phyloP scores from a whole-genome alignment of 73 alveolate genomes.

The Uronychia binucleata region DNA sequence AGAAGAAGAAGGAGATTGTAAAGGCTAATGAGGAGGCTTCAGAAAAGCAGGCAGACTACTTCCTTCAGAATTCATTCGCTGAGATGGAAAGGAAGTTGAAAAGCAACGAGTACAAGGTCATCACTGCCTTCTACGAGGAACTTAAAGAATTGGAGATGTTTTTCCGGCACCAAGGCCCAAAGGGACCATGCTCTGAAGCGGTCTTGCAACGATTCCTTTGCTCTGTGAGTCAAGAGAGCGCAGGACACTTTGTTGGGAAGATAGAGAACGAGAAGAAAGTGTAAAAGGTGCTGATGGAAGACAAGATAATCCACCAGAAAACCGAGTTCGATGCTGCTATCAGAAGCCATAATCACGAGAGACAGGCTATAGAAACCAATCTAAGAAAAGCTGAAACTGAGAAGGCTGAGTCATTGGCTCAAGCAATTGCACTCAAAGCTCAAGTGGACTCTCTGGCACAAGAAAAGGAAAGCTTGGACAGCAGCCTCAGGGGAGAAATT shows the following conservation, averaged over 20 bases:
- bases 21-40: constrained; percentile 79
- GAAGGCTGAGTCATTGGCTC: constrained; percentile 60
- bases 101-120: constrained; percentile 65
- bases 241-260: constrained; percentile 65
- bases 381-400: constrained; percentile 67
- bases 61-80: constrained; percentile 69
- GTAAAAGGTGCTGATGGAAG: constrained; percentile 57
- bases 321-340: constrained; percentile 72
- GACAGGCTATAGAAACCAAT: constrained; percentile 51
- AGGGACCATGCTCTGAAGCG: constrained; percentile 63
- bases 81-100: constrained; percentile 77
- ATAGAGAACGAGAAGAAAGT: constrained; percentile 63
- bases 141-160: constrained; percentile 67
- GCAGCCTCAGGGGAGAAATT: not conserved
- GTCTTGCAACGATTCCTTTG: constrained; percentile 71
- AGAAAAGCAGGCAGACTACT: constrained; percentile 54
- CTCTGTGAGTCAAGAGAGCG: constrained; percentile 68
- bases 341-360: constrained; percentile 58
- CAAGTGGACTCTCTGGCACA: not conserved
- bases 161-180: constrained; percentile 83
- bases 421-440: not conserved
- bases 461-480: not conserved
- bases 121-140: constrained; percentile 76
- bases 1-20: too few relatives aligned
- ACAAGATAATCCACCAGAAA: constrained; percentile 69